These are phyloP conservation scores for Leccinum longicurvipes DNA, from an alignment of 768 basidiomycete species.

Conservation along the genomic window DNA sequence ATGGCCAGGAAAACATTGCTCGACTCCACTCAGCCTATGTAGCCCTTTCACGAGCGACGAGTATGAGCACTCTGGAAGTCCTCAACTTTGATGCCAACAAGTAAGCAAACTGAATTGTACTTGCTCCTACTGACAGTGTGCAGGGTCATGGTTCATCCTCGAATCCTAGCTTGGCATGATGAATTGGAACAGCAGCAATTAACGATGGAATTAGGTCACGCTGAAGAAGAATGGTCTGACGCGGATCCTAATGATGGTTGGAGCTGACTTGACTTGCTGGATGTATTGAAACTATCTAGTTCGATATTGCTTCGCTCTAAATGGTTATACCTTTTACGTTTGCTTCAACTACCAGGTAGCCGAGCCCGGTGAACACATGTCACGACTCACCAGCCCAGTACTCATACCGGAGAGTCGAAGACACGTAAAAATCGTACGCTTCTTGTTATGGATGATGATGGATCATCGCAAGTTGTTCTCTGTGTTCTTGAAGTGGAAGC, in stretches of 20 bases:
- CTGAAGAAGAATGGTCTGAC: slow-evolving; percentile 19
- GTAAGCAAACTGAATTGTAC: slow-evolving; percentile 33
- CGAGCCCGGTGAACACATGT: too few species aligned
- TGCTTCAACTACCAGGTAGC: too few species aligned
- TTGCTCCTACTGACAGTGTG: not conserved
- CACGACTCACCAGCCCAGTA: too few species aligned
- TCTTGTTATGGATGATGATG: too few species aligned
- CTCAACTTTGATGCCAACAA: slow-evolving; percentile 58
- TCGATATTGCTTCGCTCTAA: not conserved
- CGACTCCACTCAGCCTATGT: slow-evolving; percentile 51
- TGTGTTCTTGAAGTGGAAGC: too few species aligned
- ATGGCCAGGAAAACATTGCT: not conserved
- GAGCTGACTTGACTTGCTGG: not conserved
- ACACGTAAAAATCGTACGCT: too few species aligned
- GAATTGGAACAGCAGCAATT: slow-evolving; percentile 22
- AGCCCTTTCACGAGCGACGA: slow-evolving; percentile 69
- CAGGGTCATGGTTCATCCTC: slow-evolving; percentile 64
- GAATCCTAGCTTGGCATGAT: slow-evolving; percentile 57
- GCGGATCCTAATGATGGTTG: slow-evolving; percentile 39
- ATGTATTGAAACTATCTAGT: not conserved
- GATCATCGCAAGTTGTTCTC: too few species aligned
- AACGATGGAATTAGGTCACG: slow-evolving; percentile 8
- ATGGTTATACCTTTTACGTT: not conserved
- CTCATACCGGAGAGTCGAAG: too few species aligned
- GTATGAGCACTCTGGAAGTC: slow-evolving; percentile 62